These are phyloP conservation scores for Linanthus parryae DNA, from an alignment of 148 eudicot genomes.

Conservation along the genomic window DNA sequence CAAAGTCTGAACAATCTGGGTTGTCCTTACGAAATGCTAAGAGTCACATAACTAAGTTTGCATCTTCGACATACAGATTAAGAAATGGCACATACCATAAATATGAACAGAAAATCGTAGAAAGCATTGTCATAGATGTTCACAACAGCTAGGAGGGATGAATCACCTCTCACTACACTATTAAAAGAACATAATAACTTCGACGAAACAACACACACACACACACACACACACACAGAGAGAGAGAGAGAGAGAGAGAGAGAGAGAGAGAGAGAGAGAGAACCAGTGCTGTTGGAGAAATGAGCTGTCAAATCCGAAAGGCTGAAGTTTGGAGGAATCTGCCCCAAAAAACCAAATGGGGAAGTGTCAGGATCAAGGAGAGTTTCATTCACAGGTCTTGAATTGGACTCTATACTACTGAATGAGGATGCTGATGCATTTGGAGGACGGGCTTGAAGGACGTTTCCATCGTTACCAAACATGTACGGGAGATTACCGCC, in stretches of 20 bases:
- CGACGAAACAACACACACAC: neutral
- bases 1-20: too few relatives aligned
- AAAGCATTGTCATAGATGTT: too few relatives aligned
- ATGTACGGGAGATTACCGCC: conserved; percentile 31
- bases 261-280: conserved; percentile 12
- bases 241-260: neutral
- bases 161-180: neutral
- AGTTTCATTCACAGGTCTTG: conserved; percentile 41
- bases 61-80: too few relatives aligned
- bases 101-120: too few relatives aligned
- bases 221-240: neutral
- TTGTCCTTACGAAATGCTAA: too few relatives aligned
- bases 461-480: conserved; percentile 36
- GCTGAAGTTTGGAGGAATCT: conserved; percentile 55
- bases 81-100: too few relatives aligned
- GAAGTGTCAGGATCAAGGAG: conserved; percentile 38
- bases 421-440: conserved; percentile 52
- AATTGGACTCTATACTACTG: conserved; percentile 41
- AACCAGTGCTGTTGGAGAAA: conserved; percentile 40
- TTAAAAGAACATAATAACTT: neutral
- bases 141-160: too few relatives aligned
- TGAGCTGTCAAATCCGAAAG: conserved; percentile 60
- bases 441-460: conserved; percentile 37
- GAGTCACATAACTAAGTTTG: too few relatives aligned
- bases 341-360: conserved; percentile 51